These are phyloP conservation scores for Cicer chorassanicum DNA, from an alignment of 306 rosid genomes.

Conservation along the genomic window DNA sequence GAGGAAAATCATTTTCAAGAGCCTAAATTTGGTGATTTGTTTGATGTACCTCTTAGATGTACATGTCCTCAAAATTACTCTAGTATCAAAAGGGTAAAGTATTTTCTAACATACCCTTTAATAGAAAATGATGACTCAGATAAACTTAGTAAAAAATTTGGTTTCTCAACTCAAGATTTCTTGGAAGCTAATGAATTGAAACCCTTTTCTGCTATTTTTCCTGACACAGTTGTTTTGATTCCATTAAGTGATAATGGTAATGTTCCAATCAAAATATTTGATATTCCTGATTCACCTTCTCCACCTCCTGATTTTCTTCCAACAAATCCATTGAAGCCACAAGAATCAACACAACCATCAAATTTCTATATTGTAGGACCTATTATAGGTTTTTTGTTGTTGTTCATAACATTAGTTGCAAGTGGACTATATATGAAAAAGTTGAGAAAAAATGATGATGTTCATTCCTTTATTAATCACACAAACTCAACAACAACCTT, in stretches of 20 bases:
- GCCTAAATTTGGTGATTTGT: constrained; percentile 43
- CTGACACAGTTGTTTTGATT: constrained; percentile 54
- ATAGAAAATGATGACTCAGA: constrained; percentile 42
- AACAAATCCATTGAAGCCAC: constrained; percentile 45
- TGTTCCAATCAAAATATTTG: constrained; percentile 39
- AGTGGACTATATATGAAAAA: constrained; percentile 52
- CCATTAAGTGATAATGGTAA: constrained; percentile 44
- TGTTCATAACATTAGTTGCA: constrained; percentile 53
- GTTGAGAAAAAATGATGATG: constrained; percentile 44
- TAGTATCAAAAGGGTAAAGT: constrained; percentile 38
- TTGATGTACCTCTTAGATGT: constrained; percentile 62
- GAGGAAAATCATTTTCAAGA: constrained; percentile 47
- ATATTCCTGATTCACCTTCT: constrained; percentile 57
- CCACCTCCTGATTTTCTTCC: constrained; percentile 60
- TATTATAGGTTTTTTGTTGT: constrained; percentile 49
- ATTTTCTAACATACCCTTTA: constrained; percentile 70
- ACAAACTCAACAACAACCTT: constrained; percentile 42
- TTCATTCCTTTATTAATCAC: constrained; percentile 46
- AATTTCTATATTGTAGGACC: constrained; percentile 54
- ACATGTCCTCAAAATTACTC: constrained; percentile 59
- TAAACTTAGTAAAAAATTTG: constrained; percentile 48
- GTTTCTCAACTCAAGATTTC: constrained; percentile 51
- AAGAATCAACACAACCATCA: constrained; percentile 32
- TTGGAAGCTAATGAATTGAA: constrained; percentile 46
- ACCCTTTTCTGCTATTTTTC: constrained; percentile 43